Conservation (phyloP, 1,284 basidiomycete species). For the Cutaneotrichosporon cyanovorans region DNA sequence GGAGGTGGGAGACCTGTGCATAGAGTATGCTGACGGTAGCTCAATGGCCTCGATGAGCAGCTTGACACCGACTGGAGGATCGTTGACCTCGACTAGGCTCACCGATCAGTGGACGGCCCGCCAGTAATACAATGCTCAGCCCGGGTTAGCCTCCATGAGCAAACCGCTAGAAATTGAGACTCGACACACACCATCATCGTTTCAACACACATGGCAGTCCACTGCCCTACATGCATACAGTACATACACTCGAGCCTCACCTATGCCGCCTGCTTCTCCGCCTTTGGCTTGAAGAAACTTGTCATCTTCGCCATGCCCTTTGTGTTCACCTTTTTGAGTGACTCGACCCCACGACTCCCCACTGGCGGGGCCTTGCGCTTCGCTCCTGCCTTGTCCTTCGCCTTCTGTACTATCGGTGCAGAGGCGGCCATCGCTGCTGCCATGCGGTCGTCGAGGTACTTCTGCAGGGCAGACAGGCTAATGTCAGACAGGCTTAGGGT, state of each 20-base stretch:
- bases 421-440: constrained; percentile 30
- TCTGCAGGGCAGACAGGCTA: constrained; percentile 25
- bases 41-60: constrained; percentile 7
- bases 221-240: too few relatives aligned
- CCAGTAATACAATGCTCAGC: too few relatives aligned
- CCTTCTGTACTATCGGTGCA: constrained; percentile 14
- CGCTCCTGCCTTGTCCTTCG: constrained; percentile 15
- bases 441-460: constrained; percentile 26
- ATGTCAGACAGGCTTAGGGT: constrained; percentile 5
- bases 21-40: not conserved
- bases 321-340: constrained; percentile 43
- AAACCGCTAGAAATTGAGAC: too few relatives aligned
- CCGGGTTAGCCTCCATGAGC: too few relatives aligned
- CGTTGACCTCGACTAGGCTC: too few relatives aligned
- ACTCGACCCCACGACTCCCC: constrained; percentile 33
- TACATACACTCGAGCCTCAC: not conserved
- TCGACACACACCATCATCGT: too few relatives aligned
- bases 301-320: constrained; percentile 40
- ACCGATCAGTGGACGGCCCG: too few relatives aligned
- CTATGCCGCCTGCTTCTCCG: constrained; percentile 5
- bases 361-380: constrained; percentile 27
- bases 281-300: constrained; percentile 42
- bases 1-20: constrained; percentile 29
- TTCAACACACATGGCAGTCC: too few relatives aligned
- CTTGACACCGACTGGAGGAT: constrained; percentile 37